Evolutionary conservation across 345 rosid genomes (phyloP).

Genomic region (Arabidopsis suecica): DNA sequence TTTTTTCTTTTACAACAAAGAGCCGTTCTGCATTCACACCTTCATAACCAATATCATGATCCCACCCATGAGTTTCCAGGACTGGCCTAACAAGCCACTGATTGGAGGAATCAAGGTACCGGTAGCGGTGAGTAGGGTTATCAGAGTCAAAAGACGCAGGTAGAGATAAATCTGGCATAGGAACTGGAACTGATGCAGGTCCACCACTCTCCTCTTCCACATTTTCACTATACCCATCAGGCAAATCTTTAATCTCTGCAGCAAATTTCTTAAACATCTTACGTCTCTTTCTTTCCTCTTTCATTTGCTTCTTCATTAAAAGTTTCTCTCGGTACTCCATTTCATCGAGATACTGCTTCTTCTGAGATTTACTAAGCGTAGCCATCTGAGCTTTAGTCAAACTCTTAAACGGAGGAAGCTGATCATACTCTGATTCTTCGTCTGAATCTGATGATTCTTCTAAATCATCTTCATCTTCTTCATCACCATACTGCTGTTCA

Average conservation of each 20-base stretch:
- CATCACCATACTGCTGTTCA: slow-evolving; percentile 84
- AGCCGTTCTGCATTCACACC: slow-evolving; percentile 87
- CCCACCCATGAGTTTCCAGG: slow-evolving; percentile 97
- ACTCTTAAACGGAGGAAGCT: slow-evolving; percentile 83
- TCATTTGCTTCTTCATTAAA: slow-evolving; percentile 87
- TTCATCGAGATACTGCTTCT: slow-evolving; percentile 88
- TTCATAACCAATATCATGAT: slow-evolving; percentile 98
- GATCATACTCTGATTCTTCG: slow-evolving; percentile 80
- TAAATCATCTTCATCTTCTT: slow-evolving; percentile 78
- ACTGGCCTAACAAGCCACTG: slow-evolving; percentile 99
- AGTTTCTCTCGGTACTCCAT: slow-evolving; percentile 86
- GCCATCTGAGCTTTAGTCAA: slow-evolving; percentile 76
- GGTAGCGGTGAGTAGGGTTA: slow-evolving; percentile 94
- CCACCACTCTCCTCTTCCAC: slow-evolving; percentile 78
- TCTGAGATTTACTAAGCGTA: slow-evolving; percentile 78
- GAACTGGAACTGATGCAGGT: slow-evolving; percentile 89
- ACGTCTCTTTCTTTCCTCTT: slow-evolving; percentile 77
- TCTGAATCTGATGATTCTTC: slow-evolving; percentile 84
- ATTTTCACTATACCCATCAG: slow-evolving; percentile 54
- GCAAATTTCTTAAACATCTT: slow-evolving; percentile 80
- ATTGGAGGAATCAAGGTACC: slow-evolving; percentile 80
- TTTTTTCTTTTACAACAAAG: slow-evolving; percentile 73
- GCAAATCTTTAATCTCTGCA: slow-evolving; percentile 65
- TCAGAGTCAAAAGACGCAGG: slow-evolving; percentile 97
- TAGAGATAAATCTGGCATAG: slow-evolving; percentile 90